phyloP scores from a whole-genome alignment of 2,329 filamentous ascomycete genomes.

The Lasiodiplodia sp. region DNA sequence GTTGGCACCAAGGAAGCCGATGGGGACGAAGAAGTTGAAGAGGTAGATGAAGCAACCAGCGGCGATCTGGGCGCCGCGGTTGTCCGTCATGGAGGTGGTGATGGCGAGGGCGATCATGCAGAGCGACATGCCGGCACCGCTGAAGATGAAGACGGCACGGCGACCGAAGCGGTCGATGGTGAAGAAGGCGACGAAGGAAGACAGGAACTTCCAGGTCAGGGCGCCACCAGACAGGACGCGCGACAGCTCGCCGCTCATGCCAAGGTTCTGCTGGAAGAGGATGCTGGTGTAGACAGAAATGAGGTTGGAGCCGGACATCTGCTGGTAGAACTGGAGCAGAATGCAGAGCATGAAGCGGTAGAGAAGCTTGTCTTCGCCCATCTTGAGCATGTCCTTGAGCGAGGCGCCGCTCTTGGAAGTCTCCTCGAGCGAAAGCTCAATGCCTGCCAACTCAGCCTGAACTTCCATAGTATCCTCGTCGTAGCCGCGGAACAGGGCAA shows the following conservation, averaged over 20 bases:
- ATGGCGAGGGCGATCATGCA: slow-evolving; percentile 65
- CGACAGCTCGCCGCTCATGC: slow-evolving; percentile 47
- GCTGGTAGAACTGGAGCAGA: slow-evolving; percentile 59
- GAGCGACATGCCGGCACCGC: slow-evolving; percentile 59
- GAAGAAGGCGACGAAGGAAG: slow-evolving; percentile 59
- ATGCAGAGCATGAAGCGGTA: slow-evolving; percentile 62
- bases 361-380: slow-evolving; percentile 58
- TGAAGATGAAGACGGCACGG: slow-evolving; percentile 61
- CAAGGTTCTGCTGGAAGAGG: slow-evolving; percentile 38
- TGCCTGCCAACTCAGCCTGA: slow-evolving; percentile 54
- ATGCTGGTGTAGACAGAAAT: slow-evolving; percentile 57
- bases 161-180: slow-evolving; percentile 61
- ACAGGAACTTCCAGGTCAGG: slow-evolving; percentile 65
- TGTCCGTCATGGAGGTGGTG: slow-evolving; percentile 58
- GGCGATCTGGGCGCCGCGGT: slow-evolving; percentile 58
- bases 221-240: slow-evolving; percentile 57
- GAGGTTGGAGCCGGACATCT: slow-evolving; percentile 59
- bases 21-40: slow-evolving; percentile 67
- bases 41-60: slow-evolving; percentile 65
- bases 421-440: slow-evolving; percentile 58
- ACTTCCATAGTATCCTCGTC: slow-evolving; percentile 48
- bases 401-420: slow-evolving; percentile 47
- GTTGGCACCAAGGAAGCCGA: slow-evolving; percentile 66
- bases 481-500: slow-evolving; percentile 52
- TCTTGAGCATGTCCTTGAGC: slow-evolving; percentile 56